These are phyloP conservation scores for Dactylellina cionopaga DNA, from an alignment of 2,329 filamentous ascomycete genomes.

Conservation along the genomic window DNA sequence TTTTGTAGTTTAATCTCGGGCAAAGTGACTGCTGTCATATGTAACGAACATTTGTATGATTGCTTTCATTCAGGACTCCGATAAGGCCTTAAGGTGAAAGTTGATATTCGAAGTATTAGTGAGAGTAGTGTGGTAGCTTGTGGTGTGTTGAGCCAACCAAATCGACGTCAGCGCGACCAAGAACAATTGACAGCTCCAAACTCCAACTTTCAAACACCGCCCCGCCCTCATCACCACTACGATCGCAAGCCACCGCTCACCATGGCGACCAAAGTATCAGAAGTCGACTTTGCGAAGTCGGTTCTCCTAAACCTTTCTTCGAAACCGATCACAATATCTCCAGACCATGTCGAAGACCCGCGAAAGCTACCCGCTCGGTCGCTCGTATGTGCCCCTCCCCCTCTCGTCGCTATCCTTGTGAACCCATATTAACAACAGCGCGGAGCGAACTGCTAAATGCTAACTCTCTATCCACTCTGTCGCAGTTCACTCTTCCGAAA, in stretches of 20 bases:
- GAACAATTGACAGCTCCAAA: neutral
- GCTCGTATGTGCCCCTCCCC: constrained; percentile 68
- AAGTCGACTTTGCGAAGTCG: constrained; percentile 82
- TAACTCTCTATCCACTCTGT: constrained; percentile 19
- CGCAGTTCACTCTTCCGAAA: constrained; percentile 76
- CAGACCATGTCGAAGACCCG: constrained; percentile 89
- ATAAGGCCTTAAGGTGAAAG: no score
- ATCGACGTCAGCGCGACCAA: constrained; percentile 26
- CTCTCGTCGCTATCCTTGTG: constrained; percentile 44
- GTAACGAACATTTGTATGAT: no score
- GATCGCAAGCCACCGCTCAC: constrained; percentile 45
- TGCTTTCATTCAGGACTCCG: no score
- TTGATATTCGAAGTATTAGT: no score
- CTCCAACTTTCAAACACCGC: constrained; percentile 25
- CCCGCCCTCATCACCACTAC: constrained; percentile 21
- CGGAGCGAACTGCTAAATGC: no score
- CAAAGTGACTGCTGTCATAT: no score
- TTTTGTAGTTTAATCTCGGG: no score
- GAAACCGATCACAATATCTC: constrained; percentile 80
- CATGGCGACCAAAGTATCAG: constrained; percentile 83
- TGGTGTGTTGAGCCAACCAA: constrained; percentile 25
- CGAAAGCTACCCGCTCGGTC: constrained; percentile 78
- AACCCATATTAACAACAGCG: constrained; percentile 2
- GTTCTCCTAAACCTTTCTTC: constrained; percentile 84
- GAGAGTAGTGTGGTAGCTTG: neutral